phyloP scores from a whole-genome alignment of 352 stramenopile genomes.

The Phytophthora syringae region DNA sequence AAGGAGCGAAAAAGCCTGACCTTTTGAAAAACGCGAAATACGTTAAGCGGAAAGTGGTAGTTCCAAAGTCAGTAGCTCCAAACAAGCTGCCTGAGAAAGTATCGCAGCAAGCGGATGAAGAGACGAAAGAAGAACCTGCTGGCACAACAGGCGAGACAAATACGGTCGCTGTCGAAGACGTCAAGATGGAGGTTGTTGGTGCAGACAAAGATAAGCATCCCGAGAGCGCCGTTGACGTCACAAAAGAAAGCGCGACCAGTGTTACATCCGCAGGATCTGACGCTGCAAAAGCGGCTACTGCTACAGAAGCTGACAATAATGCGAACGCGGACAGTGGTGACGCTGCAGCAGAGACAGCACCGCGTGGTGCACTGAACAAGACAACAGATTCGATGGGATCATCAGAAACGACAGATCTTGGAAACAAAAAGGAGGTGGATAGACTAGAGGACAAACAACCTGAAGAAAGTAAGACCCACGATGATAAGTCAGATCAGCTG shows the following conservation, averaged over 20 bases:
- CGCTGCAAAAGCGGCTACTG: slow-evolving; percentile 1
- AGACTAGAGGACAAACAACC: not conserved
- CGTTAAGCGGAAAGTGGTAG: slow-evolving; percentile 56
- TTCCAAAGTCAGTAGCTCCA: slow-evolving; percentile 17
- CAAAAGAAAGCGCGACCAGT: not conserved
- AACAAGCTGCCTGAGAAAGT: slow-evolving; percentile 1
- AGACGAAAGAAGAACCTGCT: slow-evolving; percentile 28
- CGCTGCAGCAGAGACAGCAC: not conserved
- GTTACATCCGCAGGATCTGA: slow-evolving; percentile 1
- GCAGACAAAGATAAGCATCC: slow-evolving; percentile 1
- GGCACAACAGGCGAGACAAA: not conserved
- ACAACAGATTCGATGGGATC: not conserved
- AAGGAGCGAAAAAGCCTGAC: slow-evolving; percentile 6
- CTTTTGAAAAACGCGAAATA: slow-evolving; percentile 48
- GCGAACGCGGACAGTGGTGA: not conserved
- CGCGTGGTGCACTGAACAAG: slow-evolving; percentile 4
- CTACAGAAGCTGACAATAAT: not conserved
- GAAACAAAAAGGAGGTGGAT: not conserved
- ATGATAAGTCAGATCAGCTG: not conserved
- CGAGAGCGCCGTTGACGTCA: not conserved
- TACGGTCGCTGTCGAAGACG: not conserved
- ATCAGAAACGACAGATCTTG: not conserved
- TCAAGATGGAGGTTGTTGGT: slow-evolving; percentile 28
- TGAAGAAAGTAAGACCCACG: not conserved
- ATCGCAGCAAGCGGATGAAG: slow-evolving; percentile 17